Evolutionary conservation across 768 basidiomycete species (phyloP).

Genomic region (Ramaria sp.): DNA sequence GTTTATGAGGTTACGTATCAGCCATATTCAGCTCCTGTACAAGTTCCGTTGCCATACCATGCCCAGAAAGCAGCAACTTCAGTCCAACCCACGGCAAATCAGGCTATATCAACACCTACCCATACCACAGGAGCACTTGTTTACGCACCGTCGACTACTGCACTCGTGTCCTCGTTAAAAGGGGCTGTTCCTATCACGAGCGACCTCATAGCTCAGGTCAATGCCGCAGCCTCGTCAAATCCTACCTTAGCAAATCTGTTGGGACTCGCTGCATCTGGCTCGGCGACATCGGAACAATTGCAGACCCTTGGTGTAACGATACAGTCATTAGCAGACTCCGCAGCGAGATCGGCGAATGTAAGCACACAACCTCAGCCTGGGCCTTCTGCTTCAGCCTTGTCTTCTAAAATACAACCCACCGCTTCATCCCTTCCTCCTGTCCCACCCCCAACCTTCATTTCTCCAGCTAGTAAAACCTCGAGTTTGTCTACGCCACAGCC

Average conservation of each 20-base stretch:
- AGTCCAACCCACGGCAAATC: slow-evolving; percentile 11
- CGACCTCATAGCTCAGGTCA: slow-evolving; percentile 51
- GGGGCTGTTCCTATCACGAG: slow-evolving; percentile 42
- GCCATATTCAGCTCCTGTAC: slow-evolving; percentile 16
- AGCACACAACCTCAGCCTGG: neutral
- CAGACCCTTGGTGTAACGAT: slow-evolving; percentile 65
- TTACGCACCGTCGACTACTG: slow-evolving; percentile 19
- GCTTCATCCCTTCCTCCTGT: slow-evolving; percentile 11
- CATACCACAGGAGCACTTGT: neutral
- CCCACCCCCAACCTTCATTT: slow-evolving; percentile 7
- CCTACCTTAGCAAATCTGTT: slow-evolving; percentile 59
- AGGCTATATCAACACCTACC: neutral
- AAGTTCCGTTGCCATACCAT: neutral
- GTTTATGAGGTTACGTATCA: slow-evolving; percentile 70
- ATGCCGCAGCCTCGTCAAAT: slow-evolving; percentile 51
- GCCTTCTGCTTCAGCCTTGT: neutral
- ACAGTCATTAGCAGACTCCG: slow-evolving; percentile 40
- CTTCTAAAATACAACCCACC: slow-evolving; percentile 7
- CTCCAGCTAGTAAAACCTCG: slow-evolving; percentile 3
- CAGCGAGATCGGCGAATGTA: slow-evolving; percentile 10
- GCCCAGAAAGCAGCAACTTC: slow-evolving; percentile 15
- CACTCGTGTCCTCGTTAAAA: slow-evolving; percentile 35
- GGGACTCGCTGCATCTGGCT: slow-evolving; percentile 50
- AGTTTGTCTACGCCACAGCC: neutral
- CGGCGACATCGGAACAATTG: slow-evolving; percentile 51